Conservation (phyloP, 2,329 filamentous ascomycete species). For the Talaromyces sp. region DNA sequence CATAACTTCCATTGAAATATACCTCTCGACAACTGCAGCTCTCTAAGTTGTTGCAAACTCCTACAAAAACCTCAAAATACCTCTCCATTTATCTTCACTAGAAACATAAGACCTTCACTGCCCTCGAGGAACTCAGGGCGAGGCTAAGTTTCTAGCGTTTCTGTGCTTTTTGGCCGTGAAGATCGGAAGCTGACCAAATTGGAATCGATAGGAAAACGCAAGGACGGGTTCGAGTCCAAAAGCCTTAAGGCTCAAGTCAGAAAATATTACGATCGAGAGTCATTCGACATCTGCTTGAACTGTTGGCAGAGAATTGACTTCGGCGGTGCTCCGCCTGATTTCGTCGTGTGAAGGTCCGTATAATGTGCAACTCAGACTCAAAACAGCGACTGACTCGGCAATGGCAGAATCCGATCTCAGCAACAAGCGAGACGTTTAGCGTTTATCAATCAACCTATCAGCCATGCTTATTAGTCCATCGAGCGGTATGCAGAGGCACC, state of each 20-base stretch:
- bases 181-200: constrained; percentile 17
- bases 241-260: constrained; percentile 11
- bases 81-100: neutral
- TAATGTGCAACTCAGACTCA: neutral
- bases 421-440: neutral
- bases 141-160: constrained; percentile 20
- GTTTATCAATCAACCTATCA: constrained; percentile 21
- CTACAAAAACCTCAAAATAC: neutral
- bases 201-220: constrained; percentile 14
- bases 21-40: neutral
- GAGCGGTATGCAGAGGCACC: constrained; percentile 68
- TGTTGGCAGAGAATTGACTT: constrained; percentile 11
- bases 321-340: constrained; percentile 13
- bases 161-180: constrained; percentile 1
- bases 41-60: neutral
- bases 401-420: neutral
- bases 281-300: constrained; percentile 4
- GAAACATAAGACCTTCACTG: constrained; percentile 14
- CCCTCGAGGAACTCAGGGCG: constrained; percentile 14
- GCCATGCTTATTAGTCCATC: constrained; percentile 77
- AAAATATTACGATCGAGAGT: neutral
- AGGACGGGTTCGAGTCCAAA: constrained; percentile 14
- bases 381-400: neutral
- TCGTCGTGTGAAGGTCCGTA: constrained; percentile 11
- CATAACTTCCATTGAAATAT: neutral